Evolutionary conservation across 768 basidiomycete species (phyloP).

Genomic region (Tricholoma sp.): DNA sequence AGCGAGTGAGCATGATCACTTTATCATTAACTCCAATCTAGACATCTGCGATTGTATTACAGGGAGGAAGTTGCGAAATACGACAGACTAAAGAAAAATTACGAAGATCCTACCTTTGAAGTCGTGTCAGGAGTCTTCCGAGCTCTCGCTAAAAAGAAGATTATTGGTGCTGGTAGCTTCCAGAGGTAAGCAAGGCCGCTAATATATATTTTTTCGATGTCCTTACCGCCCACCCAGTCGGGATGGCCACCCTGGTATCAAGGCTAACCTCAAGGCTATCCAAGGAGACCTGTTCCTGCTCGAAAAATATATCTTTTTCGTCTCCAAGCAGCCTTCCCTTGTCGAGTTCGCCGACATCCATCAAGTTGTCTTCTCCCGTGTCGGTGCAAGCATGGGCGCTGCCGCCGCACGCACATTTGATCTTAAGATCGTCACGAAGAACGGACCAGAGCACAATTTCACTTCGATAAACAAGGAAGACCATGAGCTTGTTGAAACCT

Average conservation of each 20-base stretch:
- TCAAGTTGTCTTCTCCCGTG: constrained; percentile 88
- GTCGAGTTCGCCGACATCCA: constrained; percentile 88
- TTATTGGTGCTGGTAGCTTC: constrained; percentile 82
- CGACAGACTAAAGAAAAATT: constrained; percentile 86
- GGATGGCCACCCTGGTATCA: constrained; percentile 90
- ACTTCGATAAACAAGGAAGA: constrained; percentile 96
- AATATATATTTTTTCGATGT: background rate
- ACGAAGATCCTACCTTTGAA: constrained; percentile 93
- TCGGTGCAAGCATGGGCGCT: constrained; percentile 78
- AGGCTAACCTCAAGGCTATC: constrained; percentile 94
- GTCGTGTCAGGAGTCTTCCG: constrained; percentile 94
- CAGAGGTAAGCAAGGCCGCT: constrained; percentile 51
- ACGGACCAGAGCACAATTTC: constrained; percentile 83
- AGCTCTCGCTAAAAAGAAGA: constrained; percentile 85
- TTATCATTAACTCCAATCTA: background rate
- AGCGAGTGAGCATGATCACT: constrained; percentile 58
- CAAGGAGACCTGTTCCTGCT: constrained; percentile 98
- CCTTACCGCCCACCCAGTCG: constrained; percentile 43
- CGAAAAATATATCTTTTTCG: constrained; percentile 97
- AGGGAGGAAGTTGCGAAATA: constrained; percentile 77
- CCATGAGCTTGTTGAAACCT: constrained; percentile 78
- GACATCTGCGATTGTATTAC: background rate
- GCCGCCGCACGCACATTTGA: constrained; percentile 92
- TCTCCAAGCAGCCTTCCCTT: constrained; percentile 91
- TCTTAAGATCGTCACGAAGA: constrained; percentile 82